Base-by-base conservation (phyloP, 345 rosid species). In the Lagerstroemia speciosa region DNA sequence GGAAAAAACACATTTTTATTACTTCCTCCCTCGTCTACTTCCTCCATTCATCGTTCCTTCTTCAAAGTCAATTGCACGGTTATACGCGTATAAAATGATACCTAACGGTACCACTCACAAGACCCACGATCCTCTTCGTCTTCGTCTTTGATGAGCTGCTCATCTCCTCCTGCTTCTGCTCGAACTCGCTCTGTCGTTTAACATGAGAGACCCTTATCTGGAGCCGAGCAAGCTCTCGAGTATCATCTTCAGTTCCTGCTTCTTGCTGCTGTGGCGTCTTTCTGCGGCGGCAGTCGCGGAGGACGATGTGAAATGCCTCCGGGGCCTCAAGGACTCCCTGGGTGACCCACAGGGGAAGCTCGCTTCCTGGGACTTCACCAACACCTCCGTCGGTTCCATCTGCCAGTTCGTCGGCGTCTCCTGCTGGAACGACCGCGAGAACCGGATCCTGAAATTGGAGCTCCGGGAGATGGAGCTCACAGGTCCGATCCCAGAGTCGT, bases 381-480 rank as follows among this genome's bases (percentile, higher is more conserved):
- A 83, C 79, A 36, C 85, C 0, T 70, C 90, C 11, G 71, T 73
- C 60, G 91, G 82, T 16, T 81, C 82, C 65, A 67, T 93, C 22
- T 93, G 98, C 82, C 81, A 64, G 29, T 86, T 90, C 75, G 84
- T 76, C 2, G 97, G 98, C 11, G 93, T 93, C 55, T 43, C 93
- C 22, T 93, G 97, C 67, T 93, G 98, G 98, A 93, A 93, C 71
- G 87, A 79, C 38, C 84, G 68, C 8, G 97, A 91, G 70, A 87
- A 87, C 66, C 83, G 97, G 64, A 75, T 93, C 7, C 63, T 86
- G 65, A 64, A 53, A 61, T 78, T 93, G 8, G 80, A 89, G 73
- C 84, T 93, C 26, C 57, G 75, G 0, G 88, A 73, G 10, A 87
- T 89, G 92, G 66, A 71, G 30, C 81, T 93, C 40, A 75, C 89